A percentile compares a stretch with the other conserved stretches of the same genome.
Conservation (phyloP, 768 basidiomycete species). For the Phlebiopsis flavidoalba region DNA sequence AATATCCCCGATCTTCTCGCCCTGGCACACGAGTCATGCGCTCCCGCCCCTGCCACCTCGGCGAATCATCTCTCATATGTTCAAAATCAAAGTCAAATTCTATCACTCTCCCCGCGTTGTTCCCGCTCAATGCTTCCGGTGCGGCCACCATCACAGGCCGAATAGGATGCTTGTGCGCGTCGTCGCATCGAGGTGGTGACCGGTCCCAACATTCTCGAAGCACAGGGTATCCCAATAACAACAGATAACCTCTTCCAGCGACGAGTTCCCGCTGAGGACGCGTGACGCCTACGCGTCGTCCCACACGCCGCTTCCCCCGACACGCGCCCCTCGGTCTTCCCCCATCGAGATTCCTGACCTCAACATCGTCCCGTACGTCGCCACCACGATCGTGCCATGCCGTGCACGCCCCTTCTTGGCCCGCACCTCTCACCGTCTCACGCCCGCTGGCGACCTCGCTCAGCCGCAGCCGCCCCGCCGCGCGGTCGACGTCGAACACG, state of each 20-base stretch:
- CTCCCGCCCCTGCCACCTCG: background rate
- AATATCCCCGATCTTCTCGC: conserved; percentile 2
- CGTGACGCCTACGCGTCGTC: background rate
- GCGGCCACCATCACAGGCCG: background rate
- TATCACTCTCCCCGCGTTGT: background rate
- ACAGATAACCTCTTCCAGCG: background rate
- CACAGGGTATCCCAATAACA: background rate
- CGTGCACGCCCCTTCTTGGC: conserved; percentile 83
- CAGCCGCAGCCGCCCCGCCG: conserved; percentile 64
- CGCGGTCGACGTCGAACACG: conserved; percentile 84
- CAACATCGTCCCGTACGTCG: conserved; percentile 26
- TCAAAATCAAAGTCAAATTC: background rate
- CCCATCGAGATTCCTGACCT: background rate
- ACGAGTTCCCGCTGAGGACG: background rate
- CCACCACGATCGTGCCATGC: conserved; percentile 67
- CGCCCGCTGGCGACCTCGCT: conserved; percentile 77
- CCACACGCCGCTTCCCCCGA: background rate
- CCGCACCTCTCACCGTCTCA: conserved; percentile 74
- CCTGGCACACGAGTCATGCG: background rate
- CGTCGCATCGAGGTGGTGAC: too few species aligned
- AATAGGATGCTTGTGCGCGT: too few species aligned
- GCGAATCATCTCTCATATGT: background rate
- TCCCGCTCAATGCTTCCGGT: background rate
- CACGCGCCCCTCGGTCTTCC: background rate
- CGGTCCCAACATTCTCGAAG: background rate